Evolutionary conservation across 2,329 filamentous ascomycete genomes (phyloP).

Genomic region (Nemania diffusa): DNA sequence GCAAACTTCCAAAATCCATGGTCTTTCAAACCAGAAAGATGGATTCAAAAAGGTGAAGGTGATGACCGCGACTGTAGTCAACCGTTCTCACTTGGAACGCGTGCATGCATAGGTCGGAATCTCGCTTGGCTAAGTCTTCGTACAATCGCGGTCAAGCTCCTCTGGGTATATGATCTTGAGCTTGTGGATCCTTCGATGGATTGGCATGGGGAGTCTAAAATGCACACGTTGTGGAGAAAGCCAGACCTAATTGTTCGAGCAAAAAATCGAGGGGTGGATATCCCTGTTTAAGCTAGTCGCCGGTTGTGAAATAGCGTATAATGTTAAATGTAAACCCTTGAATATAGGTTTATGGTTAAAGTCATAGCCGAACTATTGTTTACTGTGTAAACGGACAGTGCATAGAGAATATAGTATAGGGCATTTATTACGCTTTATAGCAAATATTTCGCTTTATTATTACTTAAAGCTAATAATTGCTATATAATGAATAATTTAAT

Average conservation of each 20-base stretch:
- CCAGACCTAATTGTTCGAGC: slow-evolving; percentile 11
- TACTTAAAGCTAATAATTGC: too few relatives aligned
- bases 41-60: slow-evolving; percentile 12
- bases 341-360: too few relatives aligned
- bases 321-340: too few relatives aligned
- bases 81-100: slow-evolving; percentile 35
- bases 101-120: slow-evolving; percentile 29
- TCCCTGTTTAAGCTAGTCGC: too few relatives aligned
- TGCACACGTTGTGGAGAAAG: slow-evolving; percentile 17
- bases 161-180: slow-evolving; percentile 20
- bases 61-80: slow-evolving; percentile 24
- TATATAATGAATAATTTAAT: too few relatives aligned
- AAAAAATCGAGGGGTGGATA: slow-evolving; percentile 12
- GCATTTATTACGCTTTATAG: too few relatives aligned
- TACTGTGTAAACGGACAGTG: too few relatives aligned
- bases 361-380: too few relatives aligned
- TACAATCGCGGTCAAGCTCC: slow-evolving; percentile 2
- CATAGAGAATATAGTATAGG: too few relatives aligned
- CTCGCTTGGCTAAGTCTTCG: slow-evolving; percentile 23
- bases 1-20: slow-evolving; percentile 28
- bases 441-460: too few relatives aligned
- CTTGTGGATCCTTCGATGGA: background rate
- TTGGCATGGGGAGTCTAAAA: slow-evolving; percentile 12
- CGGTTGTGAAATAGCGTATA: too few relatives aligned
- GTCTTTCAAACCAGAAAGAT: slow-evolving; percentile 32